Evolutionary conservation across 257 asterid genomes (phyloP).

Genomic region (Jacaranda copaia): DNA sequence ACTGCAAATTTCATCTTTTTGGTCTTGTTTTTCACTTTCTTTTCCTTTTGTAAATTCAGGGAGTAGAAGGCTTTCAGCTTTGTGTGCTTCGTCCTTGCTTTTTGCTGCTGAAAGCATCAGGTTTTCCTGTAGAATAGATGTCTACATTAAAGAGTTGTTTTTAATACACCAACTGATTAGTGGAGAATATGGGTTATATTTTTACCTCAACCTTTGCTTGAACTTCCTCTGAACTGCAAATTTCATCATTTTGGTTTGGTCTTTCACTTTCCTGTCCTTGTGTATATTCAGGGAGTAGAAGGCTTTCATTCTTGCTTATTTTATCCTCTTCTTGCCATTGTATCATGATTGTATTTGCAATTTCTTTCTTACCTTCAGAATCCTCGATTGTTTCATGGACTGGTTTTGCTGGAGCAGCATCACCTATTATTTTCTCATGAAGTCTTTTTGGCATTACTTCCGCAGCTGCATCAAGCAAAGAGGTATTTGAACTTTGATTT

Average conservation of each 20-base stretch:
- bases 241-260: slow-evolving; percentile 35
- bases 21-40: slow-evolving; percentile 41
- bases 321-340: slow-evolving; percentile 34
- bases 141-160: slow-evolving; percentile 1
- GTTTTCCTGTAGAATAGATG: slow-evolving; percentile 46
- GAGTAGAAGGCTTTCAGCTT: slow-evolving; percentile 25
- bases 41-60: slow-evolving; percentile 32
- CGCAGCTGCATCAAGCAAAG: slow-evolving; percentile 25
- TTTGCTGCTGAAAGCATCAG: slow-evolving; percentile 31
- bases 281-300: slow-evolving; percentile 30
- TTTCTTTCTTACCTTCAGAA: slow-evolving; percentile 28
- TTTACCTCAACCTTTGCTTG: slow-evolving; percentile 48
- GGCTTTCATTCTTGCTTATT: slow-evolving; percentile 27
- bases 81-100: slow-evolving; percentile 35
- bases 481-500: slow-evolving; percentile 27
- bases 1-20: slow-evolving; percentile 38
- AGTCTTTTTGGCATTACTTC: slow-evolving; percentile 26
- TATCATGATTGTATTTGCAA: slow-evolving; percentile 18
- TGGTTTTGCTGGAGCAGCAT: slow-evolving; percentile 28
- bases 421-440: slow-evolving; percentile 22
- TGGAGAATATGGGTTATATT: slow-evolving; percentile 18
- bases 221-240: slow-evolving; percentile 36
- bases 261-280: slow-evolving; percentile 40
- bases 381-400: slow-evolving; percentile 27
- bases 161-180: slow-evolving; percentile 11